Percentiles rank a stretch among this genome's conserved stretches.
Evolutionary conservation across 1,284 basidiomycete genomes (phyloP).

Genomic region (Termitomyces sp.): DNA sequence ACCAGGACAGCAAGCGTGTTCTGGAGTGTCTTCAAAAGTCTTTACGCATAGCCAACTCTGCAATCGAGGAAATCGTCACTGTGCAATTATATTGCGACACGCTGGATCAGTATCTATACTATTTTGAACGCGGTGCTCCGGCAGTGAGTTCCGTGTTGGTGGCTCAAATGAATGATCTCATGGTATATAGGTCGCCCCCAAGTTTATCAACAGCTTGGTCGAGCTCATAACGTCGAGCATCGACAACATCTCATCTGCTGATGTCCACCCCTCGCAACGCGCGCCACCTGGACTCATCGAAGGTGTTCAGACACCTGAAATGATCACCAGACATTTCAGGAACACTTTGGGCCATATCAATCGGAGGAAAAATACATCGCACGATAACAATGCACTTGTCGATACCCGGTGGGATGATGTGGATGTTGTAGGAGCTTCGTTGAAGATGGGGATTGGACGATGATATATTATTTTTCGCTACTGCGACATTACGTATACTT

Average conservation of each 20-base stretch:
- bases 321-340: constrained; percentile 88
- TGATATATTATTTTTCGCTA: constrained; percentile 22
- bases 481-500: not conserved
- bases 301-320: constrained; percentile 85
- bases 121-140: constrained; percentile 86
- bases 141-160: constrained; percentile 52
- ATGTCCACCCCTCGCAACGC: constrained; percentile 80
- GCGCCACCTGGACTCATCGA: constrained; percentile 82
- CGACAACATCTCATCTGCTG: constrained; percentile 77
- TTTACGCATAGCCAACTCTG: constrained; percentile 87
- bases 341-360: constrained; percentile 86
- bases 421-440: constrained; percentile 76
- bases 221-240: constrained; percentile 90
- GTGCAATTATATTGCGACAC: constrained; percentile 93
- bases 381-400: constrained; percentile 36
- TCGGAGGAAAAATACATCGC: constrained; percentile 57
- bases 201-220: constrained; percentile 91
- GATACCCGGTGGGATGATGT: constrained; percentile 78
- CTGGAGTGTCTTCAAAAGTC: constrained; percentile 94
- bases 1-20: constrained; percentile 91
- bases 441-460: constrained; percentile 79
- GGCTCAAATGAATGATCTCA: not conserved
- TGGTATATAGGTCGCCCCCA: constrained; percentile 69
- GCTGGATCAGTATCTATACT: constrained; percentile 90
- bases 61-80: constrained; percentile 91